These are phyloP conservation scores for Calonectria leucothoes DNA, from an alignment of 2,329 filamentous ascomycete species.

Conservation along the genomic window DNA sequence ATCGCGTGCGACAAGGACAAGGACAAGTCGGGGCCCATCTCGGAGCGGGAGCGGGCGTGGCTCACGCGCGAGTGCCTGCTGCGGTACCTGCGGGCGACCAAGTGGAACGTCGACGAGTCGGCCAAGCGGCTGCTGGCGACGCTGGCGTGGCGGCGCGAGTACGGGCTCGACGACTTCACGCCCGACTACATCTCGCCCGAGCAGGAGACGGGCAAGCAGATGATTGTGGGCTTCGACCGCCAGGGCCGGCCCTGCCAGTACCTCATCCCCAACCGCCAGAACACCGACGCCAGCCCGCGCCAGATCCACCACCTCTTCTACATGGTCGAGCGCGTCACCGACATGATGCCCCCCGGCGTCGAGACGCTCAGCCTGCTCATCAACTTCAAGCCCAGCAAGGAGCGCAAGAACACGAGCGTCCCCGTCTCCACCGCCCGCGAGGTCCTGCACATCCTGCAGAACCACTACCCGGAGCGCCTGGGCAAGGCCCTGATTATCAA, in stretches of 20 bases:
- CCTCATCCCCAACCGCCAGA: slow-evolving; percentile 89
- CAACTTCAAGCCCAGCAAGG: slow-evolving; percentile 87
- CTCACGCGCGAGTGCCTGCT: slow-evolving; percentile 92
- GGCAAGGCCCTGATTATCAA: slow-evolving; percentile 92
- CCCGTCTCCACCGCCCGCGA: slow-evolving; percentile 81
- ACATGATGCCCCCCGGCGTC: slow-evolving; percentile 87
- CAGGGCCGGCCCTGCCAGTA: slow-evolving; percentile 90
- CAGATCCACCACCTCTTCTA: slow-evolving; percentile 96
- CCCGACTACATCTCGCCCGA: slow-evolving; percentile 91
- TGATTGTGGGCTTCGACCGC: slow-evolving; percentile 89
- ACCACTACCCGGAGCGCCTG: slow-evolving; percentile 93
- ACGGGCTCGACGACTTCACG: slow-evolving; percentile 82
- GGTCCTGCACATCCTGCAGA: slow-evolving; percentile 91
- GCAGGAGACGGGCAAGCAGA: slow-evolving; percentile 96
- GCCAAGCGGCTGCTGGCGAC: slow-evolving; percentile 84
- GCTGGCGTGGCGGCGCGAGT: slow-evolving; percentile 89
- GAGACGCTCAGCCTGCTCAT: slow-evolving; percentile 90
- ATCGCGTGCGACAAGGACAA: slow-evolving; percentile 67
- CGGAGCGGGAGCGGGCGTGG: slow-evolving; percentile 87
- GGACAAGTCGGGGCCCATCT: slow-evolving; percentile 72
- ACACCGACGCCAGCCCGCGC: slow-evolving; percentile 86
- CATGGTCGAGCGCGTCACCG: slow-evolving; percentile 92
- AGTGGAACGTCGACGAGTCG: slow-evolving; percentile 84
- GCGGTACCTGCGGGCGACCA: slow-evolving; percentile 92
- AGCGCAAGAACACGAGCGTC: slow-evolving; percentile 78